These are phyloP conservation scores for Tylopilus sp. DNA, from an alignment of 1,284 basidiomycete species.

Conservation along the genomic window DNA sequence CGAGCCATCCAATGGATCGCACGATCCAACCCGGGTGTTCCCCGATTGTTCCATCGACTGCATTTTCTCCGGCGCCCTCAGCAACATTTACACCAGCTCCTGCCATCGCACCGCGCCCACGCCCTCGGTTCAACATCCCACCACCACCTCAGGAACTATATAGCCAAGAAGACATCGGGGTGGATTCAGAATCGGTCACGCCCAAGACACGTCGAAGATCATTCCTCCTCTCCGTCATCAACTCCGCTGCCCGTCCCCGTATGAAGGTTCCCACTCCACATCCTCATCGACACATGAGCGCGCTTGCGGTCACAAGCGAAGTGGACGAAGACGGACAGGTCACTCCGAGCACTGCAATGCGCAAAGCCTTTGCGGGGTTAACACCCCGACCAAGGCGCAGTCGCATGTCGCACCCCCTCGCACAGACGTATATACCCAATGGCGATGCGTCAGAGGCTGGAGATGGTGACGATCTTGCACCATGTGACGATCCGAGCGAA, in stretches of 20 bases:
- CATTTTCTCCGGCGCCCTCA: conserved; percentile 44
- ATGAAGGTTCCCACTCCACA: conserved; percentile 64
- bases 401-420: conserved; percentile 59
- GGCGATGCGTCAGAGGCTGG: conserved; percentile 18
- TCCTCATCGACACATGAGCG: conserved; percentile 40
- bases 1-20: conserved; percentile 26
- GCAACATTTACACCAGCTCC: conserved; percentile 62
- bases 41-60: conserved; percentile 24
- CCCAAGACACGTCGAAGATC: conserved; percentile 67
- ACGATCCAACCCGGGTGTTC: conserved; percentile 27
- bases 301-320: conserved; percentile 23
- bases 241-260: conserved; percentile 70
- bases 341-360: conserved; percentile 33
- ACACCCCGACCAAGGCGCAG: conserved; percentile 53
- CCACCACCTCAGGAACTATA: conserved; percentile 36
- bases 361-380: conserved; percentile 55
- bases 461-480: conserved; percentile 11
- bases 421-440: conserved; percentile 37
- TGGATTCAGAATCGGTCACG: conserved; percentile 44
- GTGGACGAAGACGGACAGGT: conserved; percentile 14
- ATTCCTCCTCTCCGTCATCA: conserved; percentile 74
- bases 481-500: conserved; percentile 37
- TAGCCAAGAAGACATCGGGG: conserved; percentile 25
- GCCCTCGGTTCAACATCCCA: conserved; percentile 57
- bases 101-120: conserved; percentile 52